Base-by-base conservation (phyloP, 2,329 filamentous ascomycete species). In the Aulographum hederae region DNA sequence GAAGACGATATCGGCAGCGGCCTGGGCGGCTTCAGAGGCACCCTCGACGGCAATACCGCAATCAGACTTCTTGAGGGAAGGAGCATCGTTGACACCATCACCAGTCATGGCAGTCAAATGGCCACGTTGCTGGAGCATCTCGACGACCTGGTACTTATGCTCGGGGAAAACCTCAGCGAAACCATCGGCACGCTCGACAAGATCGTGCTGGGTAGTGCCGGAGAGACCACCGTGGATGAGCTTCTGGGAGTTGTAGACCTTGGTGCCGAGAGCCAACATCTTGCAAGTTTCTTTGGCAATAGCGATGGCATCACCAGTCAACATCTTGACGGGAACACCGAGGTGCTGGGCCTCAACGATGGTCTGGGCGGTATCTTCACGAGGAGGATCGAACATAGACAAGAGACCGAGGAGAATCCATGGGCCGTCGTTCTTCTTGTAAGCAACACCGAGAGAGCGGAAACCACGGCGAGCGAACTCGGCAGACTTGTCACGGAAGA, bases 211-310 rank as follows among this genome's bases (percentile, higher is more conserved):
- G 37, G 73, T 73, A 40, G 73, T 70, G 43, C 76, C 76, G 37
- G 71, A 67, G 38, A 81, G 67, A 62, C 76, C 76, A 57, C 75
- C 74, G 57, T 78, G 72, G 44, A 80, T 78, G 41, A 82, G 67
- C 58, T 73, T 75, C 50, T 77, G 71, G 37, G 76, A 80, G 62
- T 80, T 78, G 64, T 81, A 81, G 42, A 82, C 76, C 64, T 80
- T 80, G 51, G 76, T 80, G 44, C 74, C 74, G 37, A 81, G 69
- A 42, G 75, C 73, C 51, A 81, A 65, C 72, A 80, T 80, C 62
- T 79, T 78, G 68, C 76, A 81, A 43, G 76, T 81, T 58, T 81
- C 76, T 62, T 80, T 80, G 37, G 76, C 76, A 42, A 81, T 81
- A 45, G 76, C 75, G 44, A 80, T 77, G 41, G 76, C 76, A 50